Conservation (phyloP, 1,139 yeast species). For the Magnusiomyces fungicola region DNA sequence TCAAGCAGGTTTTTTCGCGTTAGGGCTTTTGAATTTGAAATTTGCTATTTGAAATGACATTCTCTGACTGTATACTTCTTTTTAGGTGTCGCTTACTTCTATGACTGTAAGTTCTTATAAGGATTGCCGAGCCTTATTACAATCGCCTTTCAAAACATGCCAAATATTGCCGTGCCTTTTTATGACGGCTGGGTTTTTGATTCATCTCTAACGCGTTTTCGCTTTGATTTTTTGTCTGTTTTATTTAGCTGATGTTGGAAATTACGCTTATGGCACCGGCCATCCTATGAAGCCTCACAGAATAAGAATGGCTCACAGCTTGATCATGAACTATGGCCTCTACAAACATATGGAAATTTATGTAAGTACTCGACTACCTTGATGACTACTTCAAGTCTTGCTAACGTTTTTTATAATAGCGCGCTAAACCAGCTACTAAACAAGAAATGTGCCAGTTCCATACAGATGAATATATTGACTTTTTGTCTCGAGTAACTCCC, state of each 20-base stretch:
- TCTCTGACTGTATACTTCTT: conserved; percentile 11
- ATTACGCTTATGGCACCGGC: conserved; percentile 96
- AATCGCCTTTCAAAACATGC: too few relatives aligned
- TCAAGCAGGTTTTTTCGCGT: too few relatives aligned
- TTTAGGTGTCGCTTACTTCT: conserved; percentile 53
- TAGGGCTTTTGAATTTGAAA: background rate
- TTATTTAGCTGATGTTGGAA: conserved; percentile 72
- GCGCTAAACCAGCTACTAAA: conserved; percentile 47
- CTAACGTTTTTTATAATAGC: conserved; percentile 1
- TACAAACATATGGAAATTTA: conserved; percentile 97
- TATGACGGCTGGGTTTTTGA: too few relatives aligned
- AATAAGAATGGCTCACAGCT: conserved; percentile 96
- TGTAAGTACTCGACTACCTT: conserved; percentile 25
- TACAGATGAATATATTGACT: conserved; percentile 79
- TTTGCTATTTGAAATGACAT: conserved; percentile 10
- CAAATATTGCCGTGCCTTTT: too few relatives aligned
- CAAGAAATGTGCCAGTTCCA: conserved; percentile 78
- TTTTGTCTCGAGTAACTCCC: conserved; percentile 71
- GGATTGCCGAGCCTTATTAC: too few relatives aligned
- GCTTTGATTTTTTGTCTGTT: too few relatives aligned
- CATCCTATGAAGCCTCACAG: conserved; percentile 99
- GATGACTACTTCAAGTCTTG: background rate
- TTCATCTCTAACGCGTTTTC: too few relatives aligned
- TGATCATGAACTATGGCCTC: conserved; percentile 94
- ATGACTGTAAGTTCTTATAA: conserved; percentile 42